Base-by-base conservation (phyloP, 768 basidiomycete genomes). In the Tulasnella sp. region DNA sequence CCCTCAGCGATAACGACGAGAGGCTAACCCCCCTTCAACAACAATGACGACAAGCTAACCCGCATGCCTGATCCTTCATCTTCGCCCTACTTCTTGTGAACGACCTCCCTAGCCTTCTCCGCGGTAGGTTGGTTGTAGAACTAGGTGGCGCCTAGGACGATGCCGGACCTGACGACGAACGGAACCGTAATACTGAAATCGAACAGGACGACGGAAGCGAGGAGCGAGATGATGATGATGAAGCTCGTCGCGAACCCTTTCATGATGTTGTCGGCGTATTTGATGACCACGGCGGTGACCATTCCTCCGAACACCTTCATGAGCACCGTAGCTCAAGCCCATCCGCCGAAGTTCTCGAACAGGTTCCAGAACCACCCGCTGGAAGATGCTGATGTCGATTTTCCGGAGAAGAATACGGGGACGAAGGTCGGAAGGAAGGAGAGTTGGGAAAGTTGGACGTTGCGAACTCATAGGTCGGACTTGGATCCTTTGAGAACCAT, bases 221-320 rank as follows among this genome's bases (percentile, higher is more conserved):
- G 86, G 88, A 97, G 98, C 31, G 95, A 96, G 78, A 98, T 89
- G 81, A 99, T 91, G 82, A 98, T 98, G 83, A 91, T 93, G 78
- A 99, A 86, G 78, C 91, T 93, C 4, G 97, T 98, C 14, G 97
- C 97, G 81, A 98, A 42, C 97, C 97, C 97, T 84, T 96, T 95
- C 82, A 92, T 86, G 78, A 92, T 93, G 83, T 96, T 96, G 82
- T 94, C 93, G 68, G 93, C 91, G 82, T 96, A 96, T 81, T 96
- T 93, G 87, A 97, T 97, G 49, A 97, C 96, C 83, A 97, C 85
- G 1, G 96, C 96, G 12, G 96, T 97, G 79, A 97, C 86, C 72
- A 97, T 85, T 0, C 96, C 96, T 22, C 96, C 96, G 29, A 96
- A 82, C 4, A 96, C 94, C 83, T 97, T 94, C n/a, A 93, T 91